Base-by-base conservation (phyloP, 108 stramenopile species). In the Bacterosira constricta region DNA sequence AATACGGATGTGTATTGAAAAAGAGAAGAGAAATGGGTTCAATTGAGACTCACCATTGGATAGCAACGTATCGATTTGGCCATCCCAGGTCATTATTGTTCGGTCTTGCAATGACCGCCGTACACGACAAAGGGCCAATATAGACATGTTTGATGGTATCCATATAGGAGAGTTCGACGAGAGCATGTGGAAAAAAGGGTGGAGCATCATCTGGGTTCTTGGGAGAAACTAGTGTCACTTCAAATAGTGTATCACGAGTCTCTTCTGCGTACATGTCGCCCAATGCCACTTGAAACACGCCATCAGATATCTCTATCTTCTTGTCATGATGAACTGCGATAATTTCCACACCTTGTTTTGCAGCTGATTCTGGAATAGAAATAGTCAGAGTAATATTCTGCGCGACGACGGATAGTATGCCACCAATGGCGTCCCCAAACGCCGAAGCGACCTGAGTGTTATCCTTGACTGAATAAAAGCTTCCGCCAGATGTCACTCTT, bases 351-450 rank as follows among this genome's bases (percentile, higher is more conserved):
- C 83, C 86, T 15, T 6, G 30, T 21, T 49, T 65, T 12, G 49
- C 23, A 44, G 81, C 56, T 2, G 60, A 63, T 1, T 64, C 26
- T 41, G 76, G 77, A 15, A 82, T 69, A 15, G 46, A 42, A 59
- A 90, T 73, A 12, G 68, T 61, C 9, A 90, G 38, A 11, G 32
- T 49, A 34, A 82, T 77, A 61, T 76, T 75, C 55, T 90, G 87
- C 9, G 87, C 90, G 18, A 86, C 87, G 44, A 88, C 79, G 35
- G 71, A 71, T 1, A 88, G 42, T 35, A 87, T 66, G 26, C 90
- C 90, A 37, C 90, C 90, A 15, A 90, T 34, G 54, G 85, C 85
- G 61, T 90, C 87, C 0, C 87, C 87, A 73, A 90, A 88, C 45
- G 87, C 85, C 20, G 74, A 74, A 9, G 51, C 47, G 15, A 90